Conservation (phyloP, 768 basidiomycete species). For the Amanita pseudoporphyria region DNA sequence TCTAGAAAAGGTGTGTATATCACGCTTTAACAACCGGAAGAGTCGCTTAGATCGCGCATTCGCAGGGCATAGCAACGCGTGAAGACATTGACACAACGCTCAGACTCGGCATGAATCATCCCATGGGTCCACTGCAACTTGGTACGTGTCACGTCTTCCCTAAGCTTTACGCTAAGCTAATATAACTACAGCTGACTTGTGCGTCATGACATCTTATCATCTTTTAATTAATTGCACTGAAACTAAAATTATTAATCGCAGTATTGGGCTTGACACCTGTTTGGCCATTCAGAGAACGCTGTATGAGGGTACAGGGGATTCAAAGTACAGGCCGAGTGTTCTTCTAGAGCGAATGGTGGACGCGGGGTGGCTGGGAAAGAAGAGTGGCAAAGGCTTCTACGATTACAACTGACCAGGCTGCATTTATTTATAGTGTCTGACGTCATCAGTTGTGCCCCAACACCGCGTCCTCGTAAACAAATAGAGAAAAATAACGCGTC, state of each 20-base stretch:
- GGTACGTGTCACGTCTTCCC: constrained; percentile 30
- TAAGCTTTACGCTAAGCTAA: neutral
- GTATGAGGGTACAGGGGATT: constrained; percentile 83
- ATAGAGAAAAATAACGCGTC: neutral
- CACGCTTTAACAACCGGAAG: neutral
- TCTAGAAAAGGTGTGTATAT: constrained; percentile 62
- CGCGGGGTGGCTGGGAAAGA: constrained; percentile 88
- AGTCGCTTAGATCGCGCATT: neutral
- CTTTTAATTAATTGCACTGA: constrained; percentile 4
- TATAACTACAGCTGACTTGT: constrained; percentile 43
- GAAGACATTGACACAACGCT: constrained; percentile 96
- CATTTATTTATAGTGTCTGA: neutral
- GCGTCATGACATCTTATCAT: constrained; percentile 5
- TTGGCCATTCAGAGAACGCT: constrained; percentile 88
- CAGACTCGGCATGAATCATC: constrained; percentile 88
- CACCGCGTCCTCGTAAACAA: neutral
- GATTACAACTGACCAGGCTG: constrained; percentile 62
- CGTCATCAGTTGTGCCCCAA: too few relatives aligned
- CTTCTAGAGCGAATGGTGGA: constrained; percentile 95
- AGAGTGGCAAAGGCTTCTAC: constrained; percentile 93
- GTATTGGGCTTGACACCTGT: constrained; percentile 97
- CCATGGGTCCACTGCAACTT: constrained; percentile 89
- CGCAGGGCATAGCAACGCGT: constrained; percentile 78
- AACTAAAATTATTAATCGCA: constrained; percentile 18
- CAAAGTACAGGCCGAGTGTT: constrained; percentile 88